phyloP scores from a whole-genome alignment of 768 basidiomycete species.

The Termitomyces titanicus region DNA sequence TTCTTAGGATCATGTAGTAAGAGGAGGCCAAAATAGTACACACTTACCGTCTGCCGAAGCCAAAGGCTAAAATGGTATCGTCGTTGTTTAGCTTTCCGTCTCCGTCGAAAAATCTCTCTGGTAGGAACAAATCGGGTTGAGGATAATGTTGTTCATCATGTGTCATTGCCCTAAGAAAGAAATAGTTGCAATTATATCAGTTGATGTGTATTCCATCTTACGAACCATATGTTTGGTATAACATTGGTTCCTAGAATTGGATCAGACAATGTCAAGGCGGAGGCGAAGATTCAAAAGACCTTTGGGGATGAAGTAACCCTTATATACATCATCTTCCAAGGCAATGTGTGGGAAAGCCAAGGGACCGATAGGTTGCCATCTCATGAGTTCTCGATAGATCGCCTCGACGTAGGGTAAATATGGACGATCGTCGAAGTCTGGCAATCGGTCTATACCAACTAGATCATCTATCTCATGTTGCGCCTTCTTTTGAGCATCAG shows the following conservation, averaged over 20 bases:
- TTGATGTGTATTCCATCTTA: background rate
- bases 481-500: conserved; percentile 16
- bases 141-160: conserved; percentile 48
- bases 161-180: conserved; percentile 37
- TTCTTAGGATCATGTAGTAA: no score
- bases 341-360: conserved; percentile 16
- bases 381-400: conserved; percentile 32
- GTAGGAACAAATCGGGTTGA: conserved; percentile 47
- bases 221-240: conserved; percentile 19
- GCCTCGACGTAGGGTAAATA: conserved; percentile 36
- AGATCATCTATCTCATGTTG: conserved; percentile 38
- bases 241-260: conserved; percentile 14
- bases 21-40: background rate
- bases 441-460: conserved; percentile 32
- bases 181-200: no score
- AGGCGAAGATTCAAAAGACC: conserved; percentile 1
- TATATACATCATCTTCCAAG: conserved; percentile 12
- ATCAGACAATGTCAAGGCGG: background rate
- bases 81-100: conserved; percentile 24
- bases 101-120: conserved; percentile 46
- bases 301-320: conserved; percentile 15
- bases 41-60: conserved; percentile 29
- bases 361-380: conserved; percentile 31
- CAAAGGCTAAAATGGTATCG: conserved; percentile 20
- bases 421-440: conserved; percentile 31